Evolutionary conservation across 2,329 filamentous ascomycete species (phyloP).

Genomic region (Ceratocystis variospora): DNA sequence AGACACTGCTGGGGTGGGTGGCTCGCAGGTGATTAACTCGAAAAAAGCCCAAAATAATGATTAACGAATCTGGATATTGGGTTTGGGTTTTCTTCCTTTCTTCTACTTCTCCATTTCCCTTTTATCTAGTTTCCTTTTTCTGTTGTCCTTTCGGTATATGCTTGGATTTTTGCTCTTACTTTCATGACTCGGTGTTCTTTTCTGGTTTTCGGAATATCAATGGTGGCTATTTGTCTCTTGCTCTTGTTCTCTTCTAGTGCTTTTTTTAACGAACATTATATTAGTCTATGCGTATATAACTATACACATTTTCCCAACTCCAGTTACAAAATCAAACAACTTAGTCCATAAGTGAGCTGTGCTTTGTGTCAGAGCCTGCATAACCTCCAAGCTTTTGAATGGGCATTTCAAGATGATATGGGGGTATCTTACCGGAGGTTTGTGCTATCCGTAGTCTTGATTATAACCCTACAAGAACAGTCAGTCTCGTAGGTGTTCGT

Average conservation of each 20-base stretch:
- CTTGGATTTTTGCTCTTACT: neutral
- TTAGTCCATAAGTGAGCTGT: neutral
- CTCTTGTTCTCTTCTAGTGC: neutral
- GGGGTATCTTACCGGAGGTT: neutral
- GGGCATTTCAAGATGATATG: neutral
- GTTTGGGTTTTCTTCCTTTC: neutral
- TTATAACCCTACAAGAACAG: neutral
- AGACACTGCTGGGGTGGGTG: neutral
- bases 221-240: neutral
- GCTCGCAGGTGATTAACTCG: neutral
- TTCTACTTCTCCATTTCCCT: neutral
- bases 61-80: neutral
- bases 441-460: neutral
- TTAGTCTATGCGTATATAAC: neutral
- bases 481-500: neutral
- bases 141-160: slow-evolving; percentile 1
- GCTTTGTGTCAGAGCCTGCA: neutral
- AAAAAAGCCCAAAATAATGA: neutral
- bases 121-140: neutral
- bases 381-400: neutral
- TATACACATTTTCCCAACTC: neutral
- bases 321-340: neutral
- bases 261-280: neutral
- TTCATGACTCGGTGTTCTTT: neutral
- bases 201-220: slow-evolving; percentile 5